Percentiles rank a stretch among this genome's conserved stretches.
Evolutionary conservation across 306 rosid genomes (phyloP).

Genomic region (Ziziphus jujuba): DNA sequence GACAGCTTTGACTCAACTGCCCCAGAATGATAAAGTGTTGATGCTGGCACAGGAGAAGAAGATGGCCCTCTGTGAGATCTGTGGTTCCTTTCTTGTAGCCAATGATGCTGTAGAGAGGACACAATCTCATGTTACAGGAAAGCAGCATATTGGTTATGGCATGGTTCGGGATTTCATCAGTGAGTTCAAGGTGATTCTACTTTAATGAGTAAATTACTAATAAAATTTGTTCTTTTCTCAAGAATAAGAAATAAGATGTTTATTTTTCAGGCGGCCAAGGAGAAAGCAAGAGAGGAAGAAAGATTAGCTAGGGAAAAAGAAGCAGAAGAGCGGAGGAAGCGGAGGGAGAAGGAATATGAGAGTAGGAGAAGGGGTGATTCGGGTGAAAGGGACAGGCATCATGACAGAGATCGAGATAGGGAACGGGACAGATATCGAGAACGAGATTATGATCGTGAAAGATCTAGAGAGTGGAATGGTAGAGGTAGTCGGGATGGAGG

Average conservation of each 20-base stretch:
- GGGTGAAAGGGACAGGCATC: slow-evolving; percentile 70
- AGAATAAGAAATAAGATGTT: slow-evolving; percentile 12
- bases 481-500: slow-evolving; percentile 74
- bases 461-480: slow-evolving; percentile 69
- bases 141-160: slow-evolving; percentile 99
- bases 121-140: slow-evolving; percentile 95
- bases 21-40: slow-evolving; percentile 68
- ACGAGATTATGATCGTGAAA: slow-evolving; percentile 66
- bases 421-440: slow-evolving; percentile 75
- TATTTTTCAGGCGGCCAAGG: slow-evolving; percentile 68
- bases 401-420: slow-evolving; percentile 67
- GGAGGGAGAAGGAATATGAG: slow-evolving; percentile 72
- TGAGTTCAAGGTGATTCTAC: slow-evolving; percentile 66
- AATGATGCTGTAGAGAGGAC: slow-evolving; percentile 98
- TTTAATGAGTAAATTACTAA: slow-evolving; percentile 16
- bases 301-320: slow-evolving; percentile 80
- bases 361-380: slow-evolving; percentile 70
- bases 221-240: slow-evolving; percentile 8
- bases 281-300: slow-evolving; percentile 85
- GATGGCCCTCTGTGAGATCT: slow-evolving; percentile 96
- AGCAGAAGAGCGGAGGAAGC: slow-evolving; percentile 82
- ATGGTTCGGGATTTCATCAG: slow-evolving; percentile 92
- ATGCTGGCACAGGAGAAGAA: slow-evolving; percentile 94
- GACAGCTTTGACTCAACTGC: slow-evolving; percentile 70
- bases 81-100: slow-evolving; percentile 99